phyloP scores from a whole-genome alignment of 768 basidiomycete species.

The Tulasnella sp. region DNA sequence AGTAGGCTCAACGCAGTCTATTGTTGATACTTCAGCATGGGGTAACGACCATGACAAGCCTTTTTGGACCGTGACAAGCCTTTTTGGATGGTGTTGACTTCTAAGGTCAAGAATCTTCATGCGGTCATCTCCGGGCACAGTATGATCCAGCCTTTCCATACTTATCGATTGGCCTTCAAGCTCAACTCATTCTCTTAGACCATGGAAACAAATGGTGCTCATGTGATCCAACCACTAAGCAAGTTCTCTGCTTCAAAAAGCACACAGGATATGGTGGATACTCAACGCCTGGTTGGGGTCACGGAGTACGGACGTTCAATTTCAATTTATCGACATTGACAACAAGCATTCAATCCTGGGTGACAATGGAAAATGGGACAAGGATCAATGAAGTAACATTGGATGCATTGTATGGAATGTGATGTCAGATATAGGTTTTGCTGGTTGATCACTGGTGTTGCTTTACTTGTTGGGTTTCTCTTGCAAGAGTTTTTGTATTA shows the following conservation, averaged over 20 bases:
- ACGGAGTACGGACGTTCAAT: slow-evolving; percentile 56
- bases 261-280: slow-evolving; percentile 73
- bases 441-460: too few relatives aligned
- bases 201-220: slow-evolving; percentile 78
- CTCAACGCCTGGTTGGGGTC: slow-evolving; percentile 45
- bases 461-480: too few relatives aligned
- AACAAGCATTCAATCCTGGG: slow-evolving; percentile 51
- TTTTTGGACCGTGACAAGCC: slow-evolving; percentile 48
- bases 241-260: slow-evolving; percentile 70
- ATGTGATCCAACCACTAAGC: slow-evolving; percentile 50
- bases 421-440: background rate
- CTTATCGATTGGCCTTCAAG: background rate
- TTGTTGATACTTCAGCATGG: slow-evolving; percentile 31
- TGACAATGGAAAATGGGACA: slow-evolving; percentile 53
- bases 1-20: slow-evolving; percentile 54
- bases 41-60: slow-evolving; percentile 35
- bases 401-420: slow-evolving; percentile 15
- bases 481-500: too few relatives aligned
- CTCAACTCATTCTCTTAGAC: slow-evolving; percentile 36
- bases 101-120: slow-evolving; percentile 54
- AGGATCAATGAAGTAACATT: slow-evolving; percentile 48
- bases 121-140: slow-evolving; percentile 67
- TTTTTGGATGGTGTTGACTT: slow-evolving; percentile 56
- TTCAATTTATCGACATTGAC: slow-evolving; percentile 47
- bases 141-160: slow-evolving; percentile 26